Percentiles rank a stretch among this genome's conserved stretches.
Conservation (phyloP, 441 rosid species). For the Pelargonium cotyledonis region DNA sequence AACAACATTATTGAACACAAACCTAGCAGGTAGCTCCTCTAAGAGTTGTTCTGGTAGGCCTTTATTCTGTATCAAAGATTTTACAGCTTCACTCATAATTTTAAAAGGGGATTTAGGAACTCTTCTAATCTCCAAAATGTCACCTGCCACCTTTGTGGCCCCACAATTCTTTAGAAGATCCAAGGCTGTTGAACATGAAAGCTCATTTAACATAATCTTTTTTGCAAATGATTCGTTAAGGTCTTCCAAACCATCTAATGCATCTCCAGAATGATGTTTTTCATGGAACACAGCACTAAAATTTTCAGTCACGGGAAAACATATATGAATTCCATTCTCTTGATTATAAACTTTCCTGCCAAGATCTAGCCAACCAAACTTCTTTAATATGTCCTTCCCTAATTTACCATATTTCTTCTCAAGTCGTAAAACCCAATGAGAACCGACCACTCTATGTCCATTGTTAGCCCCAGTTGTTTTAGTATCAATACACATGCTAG, state of each 20-base stretch:
- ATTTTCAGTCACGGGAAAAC: conserved; percentile 72
- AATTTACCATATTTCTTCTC: conserved; percentile 60
- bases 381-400: conserved; percentile 82
- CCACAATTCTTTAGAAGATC: conserved; percentile 54
- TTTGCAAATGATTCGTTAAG: conserved; percentile 22
- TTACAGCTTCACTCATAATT: conserved; percentile 54
- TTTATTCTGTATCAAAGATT: conserved; percentile 42
- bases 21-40: conserved; percentile 73
- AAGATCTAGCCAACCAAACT: conserved; percentile 81
- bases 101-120: conserved; percentile 56
- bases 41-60: conserved; percentile 52
- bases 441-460: conserved; percentile 24
- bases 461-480: conserved; percentile 17
- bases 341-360: conserved; percentile 54
- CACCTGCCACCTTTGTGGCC: conserved; percentile 41
- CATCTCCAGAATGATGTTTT: conserved; percentile 24
- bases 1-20: conserved; percentile 25
- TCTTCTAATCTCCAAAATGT: conserved; percentile 46
- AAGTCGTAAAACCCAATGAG: conserved; percentile 44
- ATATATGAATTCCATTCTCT: conserved; percentile 50
- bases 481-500: conserved; percentile 19
- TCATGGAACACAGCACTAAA: conserved; percentile 44
- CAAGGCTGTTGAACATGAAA: conserved; percentile 49
- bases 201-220: conserved; percentile 31
- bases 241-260: conserved; percentile 28